These are phyloP conservation scores for Neonectria neomacrospora DNA, from an alignment of 2,329 filamentous ascomycete genomes.

Conservation along the genomic window DNA sequence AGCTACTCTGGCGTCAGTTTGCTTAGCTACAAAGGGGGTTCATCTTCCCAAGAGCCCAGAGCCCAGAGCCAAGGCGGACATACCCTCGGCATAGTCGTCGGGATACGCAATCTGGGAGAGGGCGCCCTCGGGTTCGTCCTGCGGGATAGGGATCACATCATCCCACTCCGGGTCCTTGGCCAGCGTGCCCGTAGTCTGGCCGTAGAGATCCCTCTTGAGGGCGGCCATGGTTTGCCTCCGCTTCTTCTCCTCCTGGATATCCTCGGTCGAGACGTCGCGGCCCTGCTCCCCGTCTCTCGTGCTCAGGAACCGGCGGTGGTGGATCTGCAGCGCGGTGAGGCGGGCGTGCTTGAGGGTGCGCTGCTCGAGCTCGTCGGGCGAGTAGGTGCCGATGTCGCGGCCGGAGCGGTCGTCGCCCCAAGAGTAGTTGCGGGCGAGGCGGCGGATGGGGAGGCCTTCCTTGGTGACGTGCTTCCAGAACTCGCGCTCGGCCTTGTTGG, in stretches of 20 bases:
- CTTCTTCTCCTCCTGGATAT: constrained; percentile 58
- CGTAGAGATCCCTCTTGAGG: constrained; percentile 64
- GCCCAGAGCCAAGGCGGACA: constrained; percentile 36
- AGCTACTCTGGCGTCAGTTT: constrained; percentile 59
- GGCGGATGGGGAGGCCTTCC: constrained; percentile 61
- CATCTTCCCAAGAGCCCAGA: constrained; percentile 18
- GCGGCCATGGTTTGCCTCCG: constrained; percentile 63
- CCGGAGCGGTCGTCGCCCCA: constrained; percentile 66
- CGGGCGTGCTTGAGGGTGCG: constrained; percentile 55
- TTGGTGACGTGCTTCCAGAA: constrained; percentile 68
- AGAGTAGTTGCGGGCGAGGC: constrained; percentile 52
- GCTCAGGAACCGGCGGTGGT: constrained; percentile 58
- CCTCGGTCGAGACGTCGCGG: constrained; percentile 49
- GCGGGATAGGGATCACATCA: constrained; percentile 83
- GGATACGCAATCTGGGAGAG: constrained; percentile 94
- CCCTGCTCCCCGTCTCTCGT: constrained; percentile 47
- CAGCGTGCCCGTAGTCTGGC: constrained; percentile 56
- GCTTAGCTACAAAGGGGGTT: constrained; percentile 22
- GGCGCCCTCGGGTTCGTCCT: constrained; percentile 84
- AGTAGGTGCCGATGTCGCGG: constrained; percentile 61
- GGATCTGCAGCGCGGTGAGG: constrained; percentile 56
- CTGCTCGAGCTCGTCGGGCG: constrained; percentile 57
- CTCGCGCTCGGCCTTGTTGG: constrained; percentile 64
- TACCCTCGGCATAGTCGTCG: constrained; percentile 85
- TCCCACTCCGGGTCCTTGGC: constrained; percentile 81